Base-by-base conservation (phyloP, 257 asterid genomes). In the Jacaranda mimosifolia region DNA sequence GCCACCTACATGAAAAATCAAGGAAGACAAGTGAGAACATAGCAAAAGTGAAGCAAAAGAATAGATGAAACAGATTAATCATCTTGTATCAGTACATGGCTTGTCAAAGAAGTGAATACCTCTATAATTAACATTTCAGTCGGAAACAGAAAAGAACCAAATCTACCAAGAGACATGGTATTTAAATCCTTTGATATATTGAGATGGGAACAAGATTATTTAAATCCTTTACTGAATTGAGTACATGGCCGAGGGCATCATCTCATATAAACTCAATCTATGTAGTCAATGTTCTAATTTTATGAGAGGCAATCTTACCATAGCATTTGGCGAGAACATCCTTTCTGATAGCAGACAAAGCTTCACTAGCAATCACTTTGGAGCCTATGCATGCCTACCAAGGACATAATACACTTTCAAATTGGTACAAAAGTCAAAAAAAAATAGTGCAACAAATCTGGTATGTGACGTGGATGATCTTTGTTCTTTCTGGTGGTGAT, bases 251-350 rank as follows among this genome's bases (percentile, higher is more conserved):
- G n/a, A 46, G 32, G 42, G 75, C 9, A 59, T 63, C 71, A 10
- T 62, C 53, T 56, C 63, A 74, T 32, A 49, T 19, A 52, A 52
- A 78, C 60, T 26, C 38, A 40, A 53, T 58, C 75, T 9, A n/a
- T 53, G 15, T 60, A 46, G 14, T 62, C 14, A 36, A 68, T 72
- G 65, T 45, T 42, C 9, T 40, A 46, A 59, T 7, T 70, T 48
- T 8, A 77, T 79, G 70, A 57, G 72, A 36, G 42, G 52, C 38
- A 78, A 81, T 70, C 93, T 87, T 85, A 95, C 99, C 99, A 69
- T 95, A 95, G 90, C 99, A 95, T 89, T 95, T 93, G 73, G 99
- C 99, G 9, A 91, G 92, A 82, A 95, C 99, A 72, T 95, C 99
- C 85, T 95, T 95, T 87, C 98, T 89, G 87, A 93, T 93, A 63